Percentiles rank a stretch among this genome's conserved stretches.
Evolutionary conservation across 768 basidiomycete species (phyloP).

Genomic region (Naganishia onofrii): DNA sequence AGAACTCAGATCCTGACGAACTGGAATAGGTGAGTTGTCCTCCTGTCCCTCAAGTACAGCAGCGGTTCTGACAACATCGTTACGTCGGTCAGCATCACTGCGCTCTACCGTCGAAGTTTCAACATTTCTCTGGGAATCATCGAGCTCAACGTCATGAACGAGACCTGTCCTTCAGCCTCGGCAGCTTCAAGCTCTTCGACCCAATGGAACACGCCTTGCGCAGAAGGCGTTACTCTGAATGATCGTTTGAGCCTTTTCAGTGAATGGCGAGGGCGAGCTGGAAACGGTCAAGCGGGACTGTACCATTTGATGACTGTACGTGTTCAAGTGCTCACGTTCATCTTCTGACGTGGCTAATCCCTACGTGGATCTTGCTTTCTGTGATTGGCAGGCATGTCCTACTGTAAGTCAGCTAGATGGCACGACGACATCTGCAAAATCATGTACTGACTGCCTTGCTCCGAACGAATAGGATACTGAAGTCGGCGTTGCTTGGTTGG

Average conservation of each 20-base stretch:
- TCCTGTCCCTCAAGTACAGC: slow-evolving; percentile 40
- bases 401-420: not conserved
- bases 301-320: slow-evolving; percentile 78
- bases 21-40: slow-evolving; percentile 72
- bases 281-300: slow-evolving; percentile 71
- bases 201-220: slow-evolving; percentile 77
- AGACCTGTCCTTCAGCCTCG: slow-evolving; percentile 63
- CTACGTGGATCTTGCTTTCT: not conserved
- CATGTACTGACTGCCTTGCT: slow-evolving; percentile 62
- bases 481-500: slow-evolving; percentile 81
- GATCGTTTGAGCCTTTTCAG: slow-evolving; percentile 73
- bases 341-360: not conserved
- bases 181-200: slow-evolving; percentile 54
- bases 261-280: slow-evolving; percentile 72
- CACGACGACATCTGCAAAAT: slow-evolving; percentile 61
- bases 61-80: not conserved
- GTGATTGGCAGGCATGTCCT: not conserved
- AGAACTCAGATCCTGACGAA: slow-evolving; percentile 70
- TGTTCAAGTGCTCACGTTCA: slow-evolving; percentile 28
- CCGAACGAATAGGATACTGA: slow-evolving; percentile 31
- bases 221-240: slow-evolving; percentile 60
- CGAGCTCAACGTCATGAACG: slow-evolving; percentile 69
- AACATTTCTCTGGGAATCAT: slow-evolving; percentile 81
- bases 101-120: slow-evolving; percentile 63
- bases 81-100: slow-evolving; percentile 31